These are phyloP conservation scores for Ceratobasidium sp. DNA, from an alignment of 1,284 basidiomycete genomes.

Conservation along the genomic window DNA sequence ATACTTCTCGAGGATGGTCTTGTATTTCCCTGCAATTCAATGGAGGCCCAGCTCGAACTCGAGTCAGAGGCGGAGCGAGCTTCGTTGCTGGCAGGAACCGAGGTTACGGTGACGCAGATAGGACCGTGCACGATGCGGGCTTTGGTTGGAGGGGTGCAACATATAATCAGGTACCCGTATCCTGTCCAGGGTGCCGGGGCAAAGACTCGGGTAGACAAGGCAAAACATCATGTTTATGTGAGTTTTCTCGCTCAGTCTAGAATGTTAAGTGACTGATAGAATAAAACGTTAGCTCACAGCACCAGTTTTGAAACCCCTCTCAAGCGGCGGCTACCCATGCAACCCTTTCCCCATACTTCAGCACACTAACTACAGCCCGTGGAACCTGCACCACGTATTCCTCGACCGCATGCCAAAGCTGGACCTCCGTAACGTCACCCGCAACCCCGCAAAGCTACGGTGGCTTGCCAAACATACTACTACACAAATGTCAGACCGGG, in stretches of 20 bases:
- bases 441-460: constrained; percentile 4
- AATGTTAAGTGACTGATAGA: not conserved
- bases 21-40: not conserved
- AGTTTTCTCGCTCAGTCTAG: not conserved
- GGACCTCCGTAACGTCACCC: constrained; percentile 4
- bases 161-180: constrained; percentile 3
- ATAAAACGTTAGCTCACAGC: not conserved
- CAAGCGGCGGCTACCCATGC: constrained; percentile 6
- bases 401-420: constrained; percentile 28
- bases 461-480: constrained; percentile 13
- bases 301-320: not conserved
- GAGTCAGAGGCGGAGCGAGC: not conserved
- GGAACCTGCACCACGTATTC: constrained; percentile 25
- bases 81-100: not conserved
- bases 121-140: constrained; percentile 13
- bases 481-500: constrained; percentile 19
- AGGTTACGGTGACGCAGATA: not conserved
- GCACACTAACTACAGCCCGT: constrained; percentile 18
- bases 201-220: not conserved
- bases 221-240: not conserved
- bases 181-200: not conserved
- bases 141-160: not conserved
- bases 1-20: not conserved
- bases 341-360: constrained; percentile 9
- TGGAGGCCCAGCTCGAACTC: constrained; percentile 1